Conservation (phyloP, 371 early-diverging fungal species). For the Funneliformis caledonium region DNA sequence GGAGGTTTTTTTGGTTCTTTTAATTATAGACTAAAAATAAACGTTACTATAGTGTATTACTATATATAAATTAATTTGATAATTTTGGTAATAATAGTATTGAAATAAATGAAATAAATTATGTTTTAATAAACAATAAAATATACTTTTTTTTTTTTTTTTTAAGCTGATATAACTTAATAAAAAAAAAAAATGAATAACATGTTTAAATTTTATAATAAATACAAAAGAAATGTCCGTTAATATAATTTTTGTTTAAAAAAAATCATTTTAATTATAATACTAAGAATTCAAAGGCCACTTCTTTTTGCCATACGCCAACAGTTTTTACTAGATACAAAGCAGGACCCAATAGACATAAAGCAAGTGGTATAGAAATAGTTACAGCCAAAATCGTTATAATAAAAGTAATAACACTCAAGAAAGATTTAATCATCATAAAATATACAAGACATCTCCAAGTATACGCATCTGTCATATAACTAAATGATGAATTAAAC, state of each 20-base stretch:
- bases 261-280: background rate
- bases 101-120: no score
- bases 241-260: background rate
- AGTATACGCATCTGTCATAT: background rate
- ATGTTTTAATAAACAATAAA: no score
- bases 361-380: background rate
- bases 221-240: no score
- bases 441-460: conserved; percentile 1
- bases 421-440: background rate
- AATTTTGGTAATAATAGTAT: no score
- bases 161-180: no score
- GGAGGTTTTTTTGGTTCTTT: no score
- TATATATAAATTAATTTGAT: no score
- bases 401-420: background rate
- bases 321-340: background rate
- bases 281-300: conserved; percentile 2
- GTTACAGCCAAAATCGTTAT: background rate
- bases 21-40: no score
- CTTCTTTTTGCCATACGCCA: conserved; percentile 4
- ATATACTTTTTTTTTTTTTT: no score
- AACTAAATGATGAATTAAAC: background rate
- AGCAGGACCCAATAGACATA: background rate
- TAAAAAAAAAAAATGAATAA: no score
- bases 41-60: no score
- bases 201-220: no score